These are phyloP conservation scores for Sphenostylis stenocarpa DNA, from an alignment of 306 rosid species.

Conservation along the genomic window DNA sequence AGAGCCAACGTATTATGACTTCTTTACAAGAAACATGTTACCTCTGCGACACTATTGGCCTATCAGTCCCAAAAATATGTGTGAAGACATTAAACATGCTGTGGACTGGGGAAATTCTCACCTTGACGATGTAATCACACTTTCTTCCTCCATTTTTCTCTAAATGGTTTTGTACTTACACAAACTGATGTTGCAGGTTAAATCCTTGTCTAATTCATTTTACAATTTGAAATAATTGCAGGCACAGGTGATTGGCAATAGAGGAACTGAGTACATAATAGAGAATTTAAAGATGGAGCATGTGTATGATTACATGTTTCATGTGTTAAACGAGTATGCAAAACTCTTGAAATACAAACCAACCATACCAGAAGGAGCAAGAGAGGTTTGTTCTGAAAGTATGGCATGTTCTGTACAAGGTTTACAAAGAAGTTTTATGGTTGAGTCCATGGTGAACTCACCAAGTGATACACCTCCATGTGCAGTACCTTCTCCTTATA, in stretches of 20 bases:
- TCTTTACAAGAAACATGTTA: conserved; percentile 48
- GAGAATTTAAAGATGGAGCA: conserved; percentile 43
- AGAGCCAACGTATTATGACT: conserved; percentile 42
- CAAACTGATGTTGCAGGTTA: not conserved
- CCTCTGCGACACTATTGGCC: conserved; percentile 54
- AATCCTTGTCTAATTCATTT: not conserved
- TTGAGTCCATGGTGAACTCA: conserved; percentile 38
- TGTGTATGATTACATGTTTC: conserved; percentile 58
- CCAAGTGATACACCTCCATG: conserved; percentile 48
- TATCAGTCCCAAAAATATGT: conserved; percentile 30
- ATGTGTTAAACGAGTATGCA: conserved; percentile 42
- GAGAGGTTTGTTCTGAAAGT: conserved; percentile 46
- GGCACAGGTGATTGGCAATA: conserved; percentile 47
- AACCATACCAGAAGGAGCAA: conserved; percentile 39
- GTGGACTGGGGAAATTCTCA: conserved; percentile 56
- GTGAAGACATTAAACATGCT: conserved; percentile 44
- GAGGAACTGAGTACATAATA: conserved; percentile 33
- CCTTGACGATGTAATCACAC: conserved; percentile 30
- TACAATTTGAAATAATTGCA: not conserved
- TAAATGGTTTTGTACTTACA: not conserved
- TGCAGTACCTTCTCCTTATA: conserved; percentile 44
- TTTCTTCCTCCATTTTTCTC: not conserved
- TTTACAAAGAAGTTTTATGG: conserved; percentile 15
- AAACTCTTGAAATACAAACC: conserved; percentile 48
- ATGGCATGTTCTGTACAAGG: conserved; percentile 28